Evolutionary conservation across 1,139 yeast species (phyloP).

Genomic region (Ogataea hybrid): DNA sequence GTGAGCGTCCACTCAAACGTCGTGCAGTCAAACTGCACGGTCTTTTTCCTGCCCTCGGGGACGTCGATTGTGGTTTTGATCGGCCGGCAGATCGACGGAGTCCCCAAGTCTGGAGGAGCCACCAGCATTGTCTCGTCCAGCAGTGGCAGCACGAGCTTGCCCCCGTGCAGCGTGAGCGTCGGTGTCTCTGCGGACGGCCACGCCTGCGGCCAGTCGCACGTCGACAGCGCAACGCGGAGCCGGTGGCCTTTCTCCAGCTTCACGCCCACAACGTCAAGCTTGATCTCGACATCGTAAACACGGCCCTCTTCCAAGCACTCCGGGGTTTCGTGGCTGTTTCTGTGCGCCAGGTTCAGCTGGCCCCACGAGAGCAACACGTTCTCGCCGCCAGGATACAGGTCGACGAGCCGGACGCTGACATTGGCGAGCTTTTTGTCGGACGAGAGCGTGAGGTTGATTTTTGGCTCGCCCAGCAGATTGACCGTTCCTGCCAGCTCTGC

Average conservation of each 20-base stretch:
- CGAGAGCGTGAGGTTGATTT: slow-evolving; percentile 31
- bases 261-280: slow-evolving; percentile 39
- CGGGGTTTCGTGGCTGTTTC: slow-evolving; percentile 40
- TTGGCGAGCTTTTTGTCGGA: slow-evolving; percentile 38
- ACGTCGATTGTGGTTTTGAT: slow-evolving; percentile 31
- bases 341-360: slow-evolving; percentile 39
- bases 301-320: slow-evolving; percentile 31
- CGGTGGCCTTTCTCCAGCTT: slow-evolving; percentile 35
- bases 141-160: slow-evolving; percentile 31
- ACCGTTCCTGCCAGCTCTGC: slow-evolving; percentile 24
- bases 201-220: slow-evolving; percentile 44
- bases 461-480: slow-evolving; percentile 39
- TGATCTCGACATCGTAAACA: slow-evolving; percentile 34
- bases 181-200: slow-evolving; percentile 43
- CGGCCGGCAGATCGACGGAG: slow-evolving; percentile 32
- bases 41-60: slow-evolving; percentile 28
- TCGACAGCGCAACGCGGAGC: slow-evolving; percentile 37
- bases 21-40: slow-evolving; percentile 30
- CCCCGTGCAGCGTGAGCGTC: slow-evolving; percentile 30
- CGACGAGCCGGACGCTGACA: slow-evolving; percentile 37
- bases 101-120: slow-evolving; percentile 29
- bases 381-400: slow-evolving; percentile 34
- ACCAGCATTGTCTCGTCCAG: slow-evolving; percentile 19
- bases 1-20: slow-evolving; percentile 30
- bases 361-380: slow-evolving; percentile 42